Evolutionary conservation across 305 asterid genomes (phyloP), one percentile per base, ranked within the genome.

Genomic region (Fraxinus albicans): DNA sequence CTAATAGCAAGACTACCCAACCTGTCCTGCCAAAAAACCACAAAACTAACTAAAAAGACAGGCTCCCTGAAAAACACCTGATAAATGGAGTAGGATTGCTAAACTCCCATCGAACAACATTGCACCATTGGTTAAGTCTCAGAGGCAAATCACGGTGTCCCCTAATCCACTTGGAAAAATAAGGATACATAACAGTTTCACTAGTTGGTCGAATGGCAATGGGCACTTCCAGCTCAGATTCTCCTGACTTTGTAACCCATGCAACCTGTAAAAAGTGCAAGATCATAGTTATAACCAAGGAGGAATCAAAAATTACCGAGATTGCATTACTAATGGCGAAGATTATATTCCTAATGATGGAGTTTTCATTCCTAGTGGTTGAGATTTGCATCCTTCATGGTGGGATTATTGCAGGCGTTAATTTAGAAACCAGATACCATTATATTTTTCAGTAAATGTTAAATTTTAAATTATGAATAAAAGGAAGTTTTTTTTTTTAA

Each of bases 141-240:
- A 96, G 81, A 87, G 98, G 98, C 85, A 96, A 90, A 91, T 96
- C 99, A 3, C 98, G 98, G 86, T 96, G 98, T 29, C 99, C 98
- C 88, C 97, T 90, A 63, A 94, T 94, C 99, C 99, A 96, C 91
- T 94, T 94, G 80, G 98, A 92, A 85, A 90, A 96, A 86, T 92
- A 96, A 73, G 99, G 99, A 91, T 96, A 94, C 98, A 96, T 96
- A 77, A 93, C 92, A 21, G 99, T 96, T 92, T 96, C 99, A 89
- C 98, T 96, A 35, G 99, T 96, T 81, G 98, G 99, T 31, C 98
- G 97, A 86, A 96, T 96, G 3, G 98, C 99, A 87, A 96, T 96
- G 21, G 99, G 99, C 85, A 93, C 91, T 84, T 96, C 98, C 86
- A 94, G 85, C 50, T 94, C 95, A 84, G 98, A 93, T 67, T 93